Percentiles rank a stretch among this genome's conserved stretches.
Evolutionary conservation across 257 asterid species (phyloP).

Genomic region (Salvia rosmarinus): DNA sequence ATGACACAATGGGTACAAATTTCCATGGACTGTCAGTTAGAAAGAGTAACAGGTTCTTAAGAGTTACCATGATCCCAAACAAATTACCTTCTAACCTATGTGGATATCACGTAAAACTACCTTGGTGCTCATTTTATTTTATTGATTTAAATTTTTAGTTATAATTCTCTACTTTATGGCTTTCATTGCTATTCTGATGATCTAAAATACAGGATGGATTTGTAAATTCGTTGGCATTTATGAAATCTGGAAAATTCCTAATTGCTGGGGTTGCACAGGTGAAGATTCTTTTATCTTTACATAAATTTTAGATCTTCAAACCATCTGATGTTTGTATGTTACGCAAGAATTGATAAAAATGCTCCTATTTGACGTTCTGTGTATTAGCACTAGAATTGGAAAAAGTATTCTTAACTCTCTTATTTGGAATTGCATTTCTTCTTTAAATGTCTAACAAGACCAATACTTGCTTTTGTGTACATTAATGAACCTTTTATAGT

Average conservation of each 20-base stretch:
- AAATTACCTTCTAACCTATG: neutral
- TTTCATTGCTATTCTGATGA: slow-evolving; percentile 33
- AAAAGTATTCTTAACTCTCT: neutral
- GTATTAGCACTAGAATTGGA: neutral
- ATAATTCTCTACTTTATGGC: too few species aligned
- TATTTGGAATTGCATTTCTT: neutral
- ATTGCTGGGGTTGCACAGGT: slow-evolving; percentile 98
- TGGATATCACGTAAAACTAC: neutral
- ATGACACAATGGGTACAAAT: slow-evolving; percentile 18
- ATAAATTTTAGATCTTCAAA: slow-evolving; percentile 10
- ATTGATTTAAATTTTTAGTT: slow-evolving; percentile 11
- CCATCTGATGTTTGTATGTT: neutral
- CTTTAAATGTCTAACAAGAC: neutral
- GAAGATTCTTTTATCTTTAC: neutral
- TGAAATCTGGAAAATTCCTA: slow-evolving; percentile 82
- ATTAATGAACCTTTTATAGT: neutral
- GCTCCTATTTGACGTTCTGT: neutral
- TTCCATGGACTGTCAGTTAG: neutral
- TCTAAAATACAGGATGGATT: slow-evolving; percentile 80
- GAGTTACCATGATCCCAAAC: neutral
- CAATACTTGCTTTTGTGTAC: neutral
- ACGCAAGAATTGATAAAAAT: neutral
- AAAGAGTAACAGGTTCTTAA: neutral
- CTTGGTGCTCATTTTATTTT: neutral
- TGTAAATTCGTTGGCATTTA: slow-evolving; percentile 84